Evolutionary conservation across 2,329 filamentous ascomycete species (phyloP).

Genomic region (Ophiocordyceps camponoti-rufipedis): DNA sequence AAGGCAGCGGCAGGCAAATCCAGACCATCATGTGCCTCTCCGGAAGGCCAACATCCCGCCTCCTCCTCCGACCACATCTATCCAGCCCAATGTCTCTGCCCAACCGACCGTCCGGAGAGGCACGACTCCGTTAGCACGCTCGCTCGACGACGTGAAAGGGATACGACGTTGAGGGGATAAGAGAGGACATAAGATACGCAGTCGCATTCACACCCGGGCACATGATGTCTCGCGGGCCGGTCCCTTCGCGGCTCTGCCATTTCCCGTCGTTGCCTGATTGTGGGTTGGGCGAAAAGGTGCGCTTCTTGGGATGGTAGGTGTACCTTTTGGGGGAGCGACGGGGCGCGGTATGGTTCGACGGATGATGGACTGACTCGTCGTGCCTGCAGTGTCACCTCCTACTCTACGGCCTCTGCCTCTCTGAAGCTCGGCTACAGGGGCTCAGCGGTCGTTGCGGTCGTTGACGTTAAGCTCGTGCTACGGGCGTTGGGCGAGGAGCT

Average conservation of each 20-base stretch:
- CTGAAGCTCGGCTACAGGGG: slow-evolving; percentile 47
- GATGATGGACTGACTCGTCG: background rate
- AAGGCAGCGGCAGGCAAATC: background rate
- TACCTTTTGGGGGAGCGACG: background rate
- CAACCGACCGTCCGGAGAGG: no score
- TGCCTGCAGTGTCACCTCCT: slow-evolving; percentile 26
- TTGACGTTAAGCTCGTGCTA: slow-evolving; percentile 57
- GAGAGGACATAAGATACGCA: no score
- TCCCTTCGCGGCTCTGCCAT: slow-evolving; percentile 46
- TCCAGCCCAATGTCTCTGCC: no score
- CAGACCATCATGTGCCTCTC: no score
- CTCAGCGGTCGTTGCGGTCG: slow-evolving; percentile 30
- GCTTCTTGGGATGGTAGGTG: slow-evolving; percentile 79
- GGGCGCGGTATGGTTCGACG: background rate
- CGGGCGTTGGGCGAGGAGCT: slow-evolving; percentile 43
- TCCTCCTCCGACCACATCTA: no score
- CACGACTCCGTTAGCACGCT: no score
- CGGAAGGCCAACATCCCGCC: no score
- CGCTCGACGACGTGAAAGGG: no score
- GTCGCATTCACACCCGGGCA: no score
- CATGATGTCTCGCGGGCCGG: slow-evolving; percentile 30
- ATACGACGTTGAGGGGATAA: no score
- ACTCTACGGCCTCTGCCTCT: slow-evolving; percentile 34
- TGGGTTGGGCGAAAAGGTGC: slow-evolving; percentile 55
- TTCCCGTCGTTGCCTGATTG: slow-evolving; percentile 38